These are phyloP conservation scores for Penicillium manginii DNA, from an alignment of 495 filamentous ascomycete species.

Conservation along the genomic window DNA sequence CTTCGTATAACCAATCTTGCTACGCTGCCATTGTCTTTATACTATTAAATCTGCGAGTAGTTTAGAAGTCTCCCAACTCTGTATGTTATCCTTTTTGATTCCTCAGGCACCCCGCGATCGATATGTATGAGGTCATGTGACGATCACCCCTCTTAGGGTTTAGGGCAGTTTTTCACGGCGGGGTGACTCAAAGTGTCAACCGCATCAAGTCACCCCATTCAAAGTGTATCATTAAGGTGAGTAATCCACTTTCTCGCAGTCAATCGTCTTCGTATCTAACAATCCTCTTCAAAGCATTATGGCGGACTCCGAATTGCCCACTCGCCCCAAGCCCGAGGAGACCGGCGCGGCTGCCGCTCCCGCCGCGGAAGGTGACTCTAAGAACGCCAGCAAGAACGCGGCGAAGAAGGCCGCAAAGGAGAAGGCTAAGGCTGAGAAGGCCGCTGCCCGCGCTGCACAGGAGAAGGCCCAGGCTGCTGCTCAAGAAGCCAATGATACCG, in stretches of 20 bases:
- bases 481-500: slow-evolving; percentile 65
- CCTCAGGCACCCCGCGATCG: not conserved
- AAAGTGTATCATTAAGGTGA: slow-evolving; percentile 28
- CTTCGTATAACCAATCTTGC: no score
- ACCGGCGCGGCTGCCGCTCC: slow-evolving; percentile 36
- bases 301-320: slow-evolving; percentile 53
- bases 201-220: slow-evolving; percentile 18
- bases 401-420: slow-evolving; percentile 71
- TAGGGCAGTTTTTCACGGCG: slow-evolving; percentile 43
- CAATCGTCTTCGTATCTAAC: slow-evolving; percentile 1
- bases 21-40: not conserved
- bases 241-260: not conserved
- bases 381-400: slow-evolving; percentile 63
- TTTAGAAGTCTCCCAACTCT: no score
- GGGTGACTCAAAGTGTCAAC: slow-evolving; percentile 37
- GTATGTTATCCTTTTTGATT: not conserved
- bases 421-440: slow-evolving; percentile 67
- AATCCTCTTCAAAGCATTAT: slow-evolving; percentile 33
- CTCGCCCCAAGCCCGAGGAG: slow-evolving; percentile 52
- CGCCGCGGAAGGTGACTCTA: slow-evolving; percentile 42
- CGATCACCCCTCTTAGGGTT: slow-evolving; percentile 47
- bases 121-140: slow-evolving; percentile 29
- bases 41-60: not conserved
- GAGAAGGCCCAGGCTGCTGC: slow-evolving; percentile 54
- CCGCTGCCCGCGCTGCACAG: slow-evolving; percentile 56